These are phyloP conservation scores for Boletales sp. DNA, from an alignment of 768 basidiomycete species.

Conservation along the genomic window DNA sequence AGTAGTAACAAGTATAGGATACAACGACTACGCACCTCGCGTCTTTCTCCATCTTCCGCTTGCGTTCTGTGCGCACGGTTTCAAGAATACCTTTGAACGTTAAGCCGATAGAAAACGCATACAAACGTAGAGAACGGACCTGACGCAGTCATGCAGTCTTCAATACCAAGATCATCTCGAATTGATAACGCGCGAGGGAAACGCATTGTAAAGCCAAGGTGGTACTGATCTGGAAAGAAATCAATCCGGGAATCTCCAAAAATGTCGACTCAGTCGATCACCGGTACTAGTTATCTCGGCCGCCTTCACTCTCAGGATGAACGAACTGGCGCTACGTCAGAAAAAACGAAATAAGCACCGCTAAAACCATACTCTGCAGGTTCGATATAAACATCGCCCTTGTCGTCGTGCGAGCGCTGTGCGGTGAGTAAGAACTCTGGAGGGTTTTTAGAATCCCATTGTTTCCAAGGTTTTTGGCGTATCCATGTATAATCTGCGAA, in stretches of 20 bases:
- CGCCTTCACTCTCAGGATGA: constrained; percentile 90
- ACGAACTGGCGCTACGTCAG: constrained; percentile 57
- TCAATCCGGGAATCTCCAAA: not conserved
- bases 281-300: constrained; percentile 83
- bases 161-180: constrained; percentile 69
- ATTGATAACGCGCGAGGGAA: constrained; percentile 86
- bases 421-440: constrained; percentile 68
- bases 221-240: constrained; percentile 63
- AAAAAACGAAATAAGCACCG: not conserved
- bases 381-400: constrained; percentile 87
- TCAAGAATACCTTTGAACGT: constrained; percentile 51
- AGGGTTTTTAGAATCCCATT: constrained; percentile 68
- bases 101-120: not conserved
- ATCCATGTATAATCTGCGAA: constrained; percentile 88
- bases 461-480: constrained; percentile 76
- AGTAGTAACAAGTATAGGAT: not conserved
- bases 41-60: constrained; percentile 70
- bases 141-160: constrained; percentile 70
- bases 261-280: constrained; percentile 24
- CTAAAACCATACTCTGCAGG: constrained; percentile 68
- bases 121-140: constrained; percentile 36
- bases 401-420: constrained; percentile 65
- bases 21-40: constrained; percentile 37
- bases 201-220: constrained; percentile 85
- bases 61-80: constrained; percentile 58